A percentile compares a stretch with the other conserved stretches of the same genome.
Conservation (phyloP, 306 rosid genomes). For the Arachis stenosperma region DNA sequence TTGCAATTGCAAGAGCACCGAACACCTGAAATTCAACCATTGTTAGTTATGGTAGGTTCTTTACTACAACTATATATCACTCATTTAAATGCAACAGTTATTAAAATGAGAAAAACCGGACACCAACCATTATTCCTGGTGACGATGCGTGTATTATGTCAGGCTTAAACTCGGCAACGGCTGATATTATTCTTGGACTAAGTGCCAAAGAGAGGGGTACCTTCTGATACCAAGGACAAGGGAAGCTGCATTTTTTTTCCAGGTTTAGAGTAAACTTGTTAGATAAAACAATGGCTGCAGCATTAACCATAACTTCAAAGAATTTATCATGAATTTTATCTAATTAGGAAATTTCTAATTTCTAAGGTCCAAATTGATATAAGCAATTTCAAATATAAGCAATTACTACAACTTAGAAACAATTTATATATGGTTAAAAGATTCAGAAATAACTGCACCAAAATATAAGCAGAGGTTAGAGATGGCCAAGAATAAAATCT, state of each 20-base stretch:
- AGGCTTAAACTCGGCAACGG: constrained; percentile 50
- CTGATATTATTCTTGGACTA: constrained; percentile 53
- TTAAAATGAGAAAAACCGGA: constrained; percentile 14
- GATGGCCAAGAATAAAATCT: constrained; percentile 9
- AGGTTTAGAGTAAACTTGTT: constrained; percentile 25
- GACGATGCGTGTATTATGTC: constrained; percentile 51
- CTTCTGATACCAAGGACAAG: constrained; percentile 51
- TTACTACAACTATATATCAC: constrained; percentile 2
- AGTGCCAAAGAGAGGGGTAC: constrained; percentile 51
- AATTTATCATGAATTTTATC: constrained; percentile 22
- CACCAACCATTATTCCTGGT: constrained; percentile 49
- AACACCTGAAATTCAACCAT: constrained; percentile 42
- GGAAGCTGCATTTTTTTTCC: constrained; percentile 40
- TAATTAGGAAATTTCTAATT: neutral
- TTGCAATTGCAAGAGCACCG: constrained; percentile 49
- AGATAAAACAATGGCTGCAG: constrained; percentile 10
- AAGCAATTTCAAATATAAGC: neutral
- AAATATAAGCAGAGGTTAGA: neutral
- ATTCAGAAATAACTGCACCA: neutral
- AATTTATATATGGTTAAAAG: constrained; percentile 3
- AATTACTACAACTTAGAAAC: neutral
- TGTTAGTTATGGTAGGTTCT: neutral
- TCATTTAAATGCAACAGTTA: neutral
- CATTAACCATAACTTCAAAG: constrained; percentile 7
- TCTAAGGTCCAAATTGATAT: neutral